Percentiles rank a stretch among this genome's conserved stretches.
These are phyloP conservation scores for Diaporthe sp. DNA, from an alignment of 2,329 filamentous ascomycete species.

Conservation along the genomic window DNA sequence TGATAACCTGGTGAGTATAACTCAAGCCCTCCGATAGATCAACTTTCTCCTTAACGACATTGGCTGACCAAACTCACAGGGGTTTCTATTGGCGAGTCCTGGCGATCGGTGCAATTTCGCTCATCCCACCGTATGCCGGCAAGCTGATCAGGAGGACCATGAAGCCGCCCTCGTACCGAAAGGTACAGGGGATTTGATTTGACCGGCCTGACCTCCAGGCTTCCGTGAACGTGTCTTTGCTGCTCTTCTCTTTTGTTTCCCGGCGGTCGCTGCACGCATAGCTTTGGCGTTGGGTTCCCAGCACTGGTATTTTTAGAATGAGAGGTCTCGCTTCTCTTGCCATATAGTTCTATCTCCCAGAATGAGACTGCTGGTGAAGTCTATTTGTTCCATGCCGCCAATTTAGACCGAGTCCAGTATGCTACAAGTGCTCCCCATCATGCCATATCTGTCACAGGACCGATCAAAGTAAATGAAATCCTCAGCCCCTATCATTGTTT, in stretches of 20 bases:
- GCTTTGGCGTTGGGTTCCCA: slow-evolving; percentile 38
- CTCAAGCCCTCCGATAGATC: neutral
- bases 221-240: slow-evolving; percentile 1
- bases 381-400: neutral
- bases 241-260: slow-evolving; percentile 24
- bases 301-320: slow-evolving; percentile 10
- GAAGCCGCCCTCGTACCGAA: slow-evolving; percentile 94
- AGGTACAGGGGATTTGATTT: slow-evolving; percentile 79
- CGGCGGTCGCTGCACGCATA: slow-evolving; percentile 34
- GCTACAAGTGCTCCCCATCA: too few species aligned
- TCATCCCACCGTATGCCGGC: slow-evolving; percentile 88
- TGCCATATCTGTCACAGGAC: neutral
- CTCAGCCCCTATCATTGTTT: slow-evolving; percentile 57
- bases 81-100: slow-evolving; percentile 90
- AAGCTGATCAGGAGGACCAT: slow-evolving; percentile 88
- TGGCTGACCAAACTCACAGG: slow-evolving; percentile 55
- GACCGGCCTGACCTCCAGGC: neutral
- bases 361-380: slow-evolving; percentile 25
- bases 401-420: slow-evolving; percentile 10
- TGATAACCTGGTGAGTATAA: slow-evolving; percentile 74
- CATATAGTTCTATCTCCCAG: slow-evolving; percentile 15
- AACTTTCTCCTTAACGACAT: slow-evolving; percentile 1
- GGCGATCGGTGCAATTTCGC: slow-evolving; percentile 82
- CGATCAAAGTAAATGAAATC: neutral
- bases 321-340: neutral